Evolutionary conservation across 805 yeast species (phyloP), one percentile per base, ranked within the genome.

Genomic region (Starmerella sirachaensis): DNA sequence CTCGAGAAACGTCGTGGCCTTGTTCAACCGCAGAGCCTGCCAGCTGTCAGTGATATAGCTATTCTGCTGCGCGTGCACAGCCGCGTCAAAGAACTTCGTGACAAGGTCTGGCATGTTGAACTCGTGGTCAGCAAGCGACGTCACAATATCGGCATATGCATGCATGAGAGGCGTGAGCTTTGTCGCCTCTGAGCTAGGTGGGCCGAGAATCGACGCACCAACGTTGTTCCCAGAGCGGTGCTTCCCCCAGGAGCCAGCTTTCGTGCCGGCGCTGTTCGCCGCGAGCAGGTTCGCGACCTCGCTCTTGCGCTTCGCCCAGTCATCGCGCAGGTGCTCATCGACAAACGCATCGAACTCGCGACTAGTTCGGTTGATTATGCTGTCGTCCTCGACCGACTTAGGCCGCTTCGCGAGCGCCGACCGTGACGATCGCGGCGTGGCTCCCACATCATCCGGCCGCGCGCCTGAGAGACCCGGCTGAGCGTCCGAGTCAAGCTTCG

Each of bases 321-420:
- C 94, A 33, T 80, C 66, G 3, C 78, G 64, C 18, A 91, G 66
- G 50, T 78, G 81, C 44, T 75, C 72, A 49, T 69, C 75, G 42
- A 88, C 75, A 55, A 75, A 81, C 30, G 58, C 60, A 56, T 86
- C 95, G 59, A 88, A 91, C 53, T 85, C 95, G 39, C 68, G 68
- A 3, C 93, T 77, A 5, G 94, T 85, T 16, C 74, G 60, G 2
- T 70, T 61, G 42, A 86, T 67, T 0, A 85, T 70, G 49, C 76
- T 84, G 54, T 86, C 95, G 46, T 88, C 84, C 14, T 27, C 22
- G 67, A 31, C 85, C 59, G 24, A 85, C 76, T 27, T 19, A 6
- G 31, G 21, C 5, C 10, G 54, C 74, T 78, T 80, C 17, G 70
- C 65, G 6, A 10, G 11, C n/a, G 22, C 26, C 18, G 29, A n/a